phyloP scores from a whole-genome alignment of 2,329 filamentous ascomycete species.

The Lasiodiplodia hormozganensis region DNA sequence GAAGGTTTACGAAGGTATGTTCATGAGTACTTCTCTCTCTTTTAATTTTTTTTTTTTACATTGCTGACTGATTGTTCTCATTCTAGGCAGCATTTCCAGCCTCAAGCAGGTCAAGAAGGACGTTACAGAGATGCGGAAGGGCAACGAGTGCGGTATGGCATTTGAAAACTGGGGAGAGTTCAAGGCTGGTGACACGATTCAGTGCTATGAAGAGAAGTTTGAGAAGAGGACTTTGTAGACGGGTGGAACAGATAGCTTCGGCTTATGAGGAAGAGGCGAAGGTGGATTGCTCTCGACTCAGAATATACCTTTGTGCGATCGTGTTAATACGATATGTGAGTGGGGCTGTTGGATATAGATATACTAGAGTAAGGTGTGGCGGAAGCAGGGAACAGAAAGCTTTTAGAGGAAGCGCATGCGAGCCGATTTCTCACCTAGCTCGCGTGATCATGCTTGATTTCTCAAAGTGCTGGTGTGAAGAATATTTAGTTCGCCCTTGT shows the following conservation, averaged over 20 bases:
- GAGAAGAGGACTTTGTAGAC: conserved; percentile 68
- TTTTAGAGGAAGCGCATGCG: too few relatives aligned
- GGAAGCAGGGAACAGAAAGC: too few relatives aligned
- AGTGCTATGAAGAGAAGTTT: conserved; percentile 80
- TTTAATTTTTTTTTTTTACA: neutral
- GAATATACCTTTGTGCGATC: neutral
- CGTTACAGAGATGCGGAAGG: conserved; percentile 86
- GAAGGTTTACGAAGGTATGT: conserved; percentile 81
- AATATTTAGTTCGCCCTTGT: too few relatives aligned
- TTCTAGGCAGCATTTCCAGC: conserved; percentile 74
- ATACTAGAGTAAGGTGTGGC: too few relatives aligned
- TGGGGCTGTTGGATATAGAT: too few relatives aligned
- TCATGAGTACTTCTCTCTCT: conserved; percentile 10
- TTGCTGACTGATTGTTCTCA: conserved; percentile 12
- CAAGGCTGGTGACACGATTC: conserved; percentile 81
- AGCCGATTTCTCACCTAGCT: too few relatives aligned
- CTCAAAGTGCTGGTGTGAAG: too few relatives aligned
- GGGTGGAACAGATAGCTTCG: neutral
- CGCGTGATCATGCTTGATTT: too few relatives aligned
- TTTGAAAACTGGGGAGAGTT: conserved; percentile 84
- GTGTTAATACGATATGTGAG: too few relatives aligned
- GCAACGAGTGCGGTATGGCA: conserved; percentile 88
- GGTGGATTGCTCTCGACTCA: neutral
- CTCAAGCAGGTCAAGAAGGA: conserved; percentile 95
- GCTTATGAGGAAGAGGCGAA: neutral